Evolutionary conservation across 805 yeast genomes (phyloP), one percentile per base, ranked within the genome.

Genomic region (Tetrapisispora nanseiensis): DNA sequence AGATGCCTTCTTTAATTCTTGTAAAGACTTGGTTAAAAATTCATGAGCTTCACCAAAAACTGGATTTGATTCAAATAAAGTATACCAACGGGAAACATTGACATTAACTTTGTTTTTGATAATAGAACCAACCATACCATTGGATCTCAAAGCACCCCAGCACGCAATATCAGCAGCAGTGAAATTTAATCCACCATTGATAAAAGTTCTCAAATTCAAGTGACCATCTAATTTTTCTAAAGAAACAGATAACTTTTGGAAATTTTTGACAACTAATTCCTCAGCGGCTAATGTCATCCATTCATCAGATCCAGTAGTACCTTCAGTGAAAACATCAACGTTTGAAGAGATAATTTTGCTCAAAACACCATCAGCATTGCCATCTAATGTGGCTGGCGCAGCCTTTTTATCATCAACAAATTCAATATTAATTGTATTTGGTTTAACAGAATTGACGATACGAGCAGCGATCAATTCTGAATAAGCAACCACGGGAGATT

Each of bases 71-170:
- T 84, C 89, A 48, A 87, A 66, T 57, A 78, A 76, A 55, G 74
- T 75, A 74, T 86, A 90, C 97, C 97, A 90, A 71, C 98, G 82
- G 44, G 95, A 77, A 51, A 90, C 75, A 66, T 90, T 90, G 62
- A 79, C 72, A 69, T 82, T 86, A 29, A 81, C 82, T 40, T 80
- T 85, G 66, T 78, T 83, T 70, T 86, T 89, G 65, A 87, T 75
- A 49, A 86, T 82, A 15, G 95, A 84, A 20, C 92, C 95, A 71
- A 89, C 85, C 61, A 90, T 81, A 42, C 95, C 86, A 63, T 92
- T 90, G 48, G 95, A 85, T 68, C 97, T 79, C 52, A 90, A 71
- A 38, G 82, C 85, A 64, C 97, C 97, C 97, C 97, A 90, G 18
- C 83, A 72, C 13, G 90, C 84, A 47, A 86, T 70, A 65, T 90